These are phyloP conservation scores for Daedaleopsis sinensis DNA, from an alignment of 768 basidiomycete genomes.

Conservation along the genomic window DNA sequence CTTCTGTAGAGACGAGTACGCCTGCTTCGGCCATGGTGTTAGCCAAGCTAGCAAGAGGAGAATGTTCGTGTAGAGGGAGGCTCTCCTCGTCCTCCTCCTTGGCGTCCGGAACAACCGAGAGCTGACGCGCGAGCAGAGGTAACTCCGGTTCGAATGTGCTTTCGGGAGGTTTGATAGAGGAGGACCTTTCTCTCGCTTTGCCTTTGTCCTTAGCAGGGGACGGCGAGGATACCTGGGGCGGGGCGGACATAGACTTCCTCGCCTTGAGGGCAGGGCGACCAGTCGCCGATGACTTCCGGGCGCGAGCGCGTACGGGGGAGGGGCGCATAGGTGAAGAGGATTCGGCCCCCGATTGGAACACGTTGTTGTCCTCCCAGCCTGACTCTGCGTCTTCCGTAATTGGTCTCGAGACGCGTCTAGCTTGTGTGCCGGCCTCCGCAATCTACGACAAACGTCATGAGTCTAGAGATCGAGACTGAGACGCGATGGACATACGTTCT, in stretches of 20 bases:
- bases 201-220: conserved; percentile 23
- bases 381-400: conserved; percentile 45
- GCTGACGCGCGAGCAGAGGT: conserved; percentile 31
- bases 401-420: conserved; percentile 53
- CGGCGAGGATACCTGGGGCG: conserved; percentile 29
- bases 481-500: conserved; percentile 44
- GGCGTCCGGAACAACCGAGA: conserved; percentile 15
- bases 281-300: conserved; percentile 46
- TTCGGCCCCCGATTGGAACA: conserved; percentile 89
- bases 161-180: conserved; percentile 45
- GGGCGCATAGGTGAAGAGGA: conserved; percentile 79
- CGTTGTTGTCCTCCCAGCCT: conserved; percentile 90
- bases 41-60: not conserved
- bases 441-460: conserved; percentile 34
- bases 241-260: conserved; percentile 71
- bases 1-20: not conserved
- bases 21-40: not conserved
- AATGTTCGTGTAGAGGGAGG: not conserved
- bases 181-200: conserved; percentile 12
- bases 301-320: conserved; percentile 47
- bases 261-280: conserved; percentile 45
- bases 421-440: conserved; percentile 52
- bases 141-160: conserved; percentile 61
- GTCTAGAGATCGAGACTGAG: not conserved
- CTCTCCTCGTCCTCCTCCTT: conserved; percentile 12